phyloP scores from a whole-genome alignment of 2,329 filamentous ascomycete genomes.

The Aureobasidium namibiae region DNA sequence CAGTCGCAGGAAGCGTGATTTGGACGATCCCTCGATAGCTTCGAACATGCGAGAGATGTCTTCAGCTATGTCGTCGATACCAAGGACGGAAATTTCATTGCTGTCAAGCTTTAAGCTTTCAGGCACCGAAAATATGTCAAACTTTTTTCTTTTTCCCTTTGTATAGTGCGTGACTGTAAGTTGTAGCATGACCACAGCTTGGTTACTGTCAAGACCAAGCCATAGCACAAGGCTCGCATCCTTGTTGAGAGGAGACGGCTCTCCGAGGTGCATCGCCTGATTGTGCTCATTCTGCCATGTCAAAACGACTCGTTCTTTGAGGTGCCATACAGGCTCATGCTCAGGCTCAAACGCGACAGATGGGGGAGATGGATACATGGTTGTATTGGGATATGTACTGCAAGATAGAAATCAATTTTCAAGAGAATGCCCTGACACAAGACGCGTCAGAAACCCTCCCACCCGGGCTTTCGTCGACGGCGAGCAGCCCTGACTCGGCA shows the following conservation, averaged over 20 bases:
- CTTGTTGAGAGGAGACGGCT: conserved; percentile 6
- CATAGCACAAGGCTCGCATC: background rate
- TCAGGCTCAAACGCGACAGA: background rate
- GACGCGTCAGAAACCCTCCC: conserved; percentile 11
- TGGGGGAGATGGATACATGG: background rate
- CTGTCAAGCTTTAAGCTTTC: background rate
- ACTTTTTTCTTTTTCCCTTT: background rate
- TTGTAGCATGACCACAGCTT: conserved; percentile 1
- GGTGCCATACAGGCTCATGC: background rate
- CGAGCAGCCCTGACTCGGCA: conserved; percentile 11
- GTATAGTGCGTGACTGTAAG: conserved; percentile 7
- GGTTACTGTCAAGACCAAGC: background rate
- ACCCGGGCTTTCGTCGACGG: conserved; percentile 10
- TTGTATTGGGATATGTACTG: background rate
- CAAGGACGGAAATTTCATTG: background rate
- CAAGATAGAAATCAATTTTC: background rate
- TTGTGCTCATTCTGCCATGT: background rate
- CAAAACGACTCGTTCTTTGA: conserved; percentile 3
- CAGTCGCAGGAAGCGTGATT: background rate
- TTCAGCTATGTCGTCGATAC: background rate
- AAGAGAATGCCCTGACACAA: conserved; percentile 8
- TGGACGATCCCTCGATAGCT: background rate
- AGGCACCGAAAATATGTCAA: background rate
- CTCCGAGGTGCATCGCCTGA: background rate
- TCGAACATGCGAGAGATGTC: background rate